These are phyloP conservation scores for Trichosporon sp. DNA, from an alignment of 1,284 basidiomycete genomes.

Conservation along the genomic window DNA sequence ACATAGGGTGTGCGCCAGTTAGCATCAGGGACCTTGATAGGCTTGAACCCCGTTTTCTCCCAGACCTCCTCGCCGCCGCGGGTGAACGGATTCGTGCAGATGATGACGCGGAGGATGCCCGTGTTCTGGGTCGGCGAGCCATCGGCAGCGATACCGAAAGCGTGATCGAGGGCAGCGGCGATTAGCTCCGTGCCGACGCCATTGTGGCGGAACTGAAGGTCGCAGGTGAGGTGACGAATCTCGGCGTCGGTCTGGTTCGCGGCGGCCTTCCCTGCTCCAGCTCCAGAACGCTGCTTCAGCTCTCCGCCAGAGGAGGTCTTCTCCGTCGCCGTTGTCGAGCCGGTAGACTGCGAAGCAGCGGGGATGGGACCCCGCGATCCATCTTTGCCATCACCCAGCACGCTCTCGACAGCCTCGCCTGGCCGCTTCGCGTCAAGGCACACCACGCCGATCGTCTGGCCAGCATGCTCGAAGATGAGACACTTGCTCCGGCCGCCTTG, in stretches of 20 bases:
- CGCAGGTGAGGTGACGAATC: constrained; percentile 71
- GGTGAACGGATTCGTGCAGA: constrained; percentile 56
- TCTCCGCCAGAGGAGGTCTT: background rate
- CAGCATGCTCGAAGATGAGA: constrained; percentile 57
- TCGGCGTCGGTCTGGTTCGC: constrained; percentile 48
- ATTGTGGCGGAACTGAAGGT: constrained; percentile 57
- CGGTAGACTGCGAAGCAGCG: background rate
- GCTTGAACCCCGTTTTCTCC: constrained; percentile 53
- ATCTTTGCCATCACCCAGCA: background rate
- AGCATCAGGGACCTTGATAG: background rate
- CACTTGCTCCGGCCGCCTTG: constrained; percentile 58
- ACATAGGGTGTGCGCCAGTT: background rate
- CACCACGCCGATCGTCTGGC: constrained; percentile 61
- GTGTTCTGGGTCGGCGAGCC: background rate
- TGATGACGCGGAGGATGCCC: constrained; percentile 45
- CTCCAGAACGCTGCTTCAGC: constrained; percentile 6
- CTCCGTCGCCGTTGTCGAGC: background rate
- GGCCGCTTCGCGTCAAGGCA: constrained; percentile 58
- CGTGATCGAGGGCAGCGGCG: constrained; percentile 55
- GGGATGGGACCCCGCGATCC: background rate
- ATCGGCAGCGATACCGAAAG: constrained; percentile 49
- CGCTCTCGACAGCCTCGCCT: constrained; percentile 16
- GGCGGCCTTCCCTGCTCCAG: constrained; percentile 24
- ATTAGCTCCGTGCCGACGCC: constrained; percentile 64
- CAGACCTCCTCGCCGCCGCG: constrained; percentile 46